Percentiles rank a stretch among this genome's conserved stretches.
Conservation (phyloP, 73 alveolate species). For the Paramecium tetraurelia region DNA sequence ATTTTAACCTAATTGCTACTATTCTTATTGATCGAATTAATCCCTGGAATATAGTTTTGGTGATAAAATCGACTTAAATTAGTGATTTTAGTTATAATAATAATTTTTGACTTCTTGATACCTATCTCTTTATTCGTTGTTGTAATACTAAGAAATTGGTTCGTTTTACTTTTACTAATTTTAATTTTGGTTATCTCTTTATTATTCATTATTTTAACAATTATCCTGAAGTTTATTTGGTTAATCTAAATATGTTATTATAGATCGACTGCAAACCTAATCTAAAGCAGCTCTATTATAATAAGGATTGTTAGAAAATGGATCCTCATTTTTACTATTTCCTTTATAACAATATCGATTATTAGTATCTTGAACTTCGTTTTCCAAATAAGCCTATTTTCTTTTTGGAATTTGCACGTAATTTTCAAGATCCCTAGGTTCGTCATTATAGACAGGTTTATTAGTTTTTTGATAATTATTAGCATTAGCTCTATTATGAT, state of each 20-base stretch:
- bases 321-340: background rate
- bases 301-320: background rate
- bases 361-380: background rate
- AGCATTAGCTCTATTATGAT: background rate
- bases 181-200: background rate
- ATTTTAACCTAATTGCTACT: background rate
- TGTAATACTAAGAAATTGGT: background rate
- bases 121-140: background rate
- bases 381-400: background rate
- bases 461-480: background rate
- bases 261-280: background rate
- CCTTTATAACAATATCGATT: background rate
- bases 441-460: background rate
- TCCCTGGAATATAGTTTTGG: background rate
- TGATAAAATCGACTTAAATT: background rate
- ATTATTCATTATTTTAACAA: background rate
- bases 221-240: background rate
- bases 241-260: background rate
- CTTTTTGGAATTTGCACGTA: background rate
- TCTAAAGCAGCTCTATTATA: background rate
- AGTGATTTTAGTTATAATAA: background rate
- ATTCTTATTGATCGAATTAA: background rate
- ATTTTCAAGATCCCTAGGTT: background rate
- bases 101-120: background rate
- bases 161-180: background rate